Evolutionary conservation across 176 grass and related monocot species (phyloP), one percentile per base, ranked within the genome.

Genomic region (Chrysopogon serrulatus): DNA sequence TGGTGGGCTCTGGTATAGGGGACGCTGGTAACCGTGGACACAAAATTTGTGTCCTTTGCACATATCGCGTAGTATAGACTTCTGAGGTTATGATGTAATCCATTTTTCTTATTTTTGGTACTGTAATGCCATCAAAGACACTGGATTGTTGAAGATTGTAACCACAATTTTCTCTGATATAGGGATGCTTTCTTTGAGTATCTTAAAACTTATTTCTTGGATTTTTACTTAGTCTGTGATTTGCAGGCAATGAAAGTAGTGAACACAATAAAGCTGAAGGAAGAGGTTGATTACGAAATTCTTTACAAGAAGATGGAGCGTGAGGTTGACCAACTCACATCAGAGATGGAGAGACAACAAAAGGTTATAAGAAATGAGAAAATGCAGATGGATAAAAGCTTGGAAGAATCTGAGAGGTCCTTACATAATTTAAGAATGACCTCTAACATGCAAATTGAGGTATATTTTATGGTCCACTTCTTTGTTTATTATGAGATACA

Each of bases 171-270:
- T 19, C 62, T 79, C 6, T 34, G 27, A 28, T 18, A 83, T 37
- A 68, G 31, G 51, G 21, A 48, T 76, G 15, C 15, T 7, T 79
- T 79, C 30, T 71, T 19, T 61, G 1, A 48, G 13, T 57, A 84
- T 71, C 24, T 82, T 76, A 17, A 53, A 77, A 73, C 39, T 44
- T 15, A 47, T 81, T 83, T 36, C 19, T 61, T 79, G 26, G 33
- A 23, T 65, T 61, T 68, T 21, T 65, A 78, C 27, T 65, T 37
- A 65, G 30, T 72, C 78, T 90, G 34, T 77, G 6, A 90, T 83
- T 86, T 89, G 81, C 87, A 98, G 96, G 96, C 96, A 83, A 98
- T 95, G 96, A 98, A 95, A 94, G 76, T 98, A 87, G 87, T 95
- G 11, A 98, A 98, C 59, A 89, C 89, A 54, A 82, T 95, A 69